Conservation (phyloP, 2,329 filamentous ascomycete species). For the Xylaria sp. region DNA sequence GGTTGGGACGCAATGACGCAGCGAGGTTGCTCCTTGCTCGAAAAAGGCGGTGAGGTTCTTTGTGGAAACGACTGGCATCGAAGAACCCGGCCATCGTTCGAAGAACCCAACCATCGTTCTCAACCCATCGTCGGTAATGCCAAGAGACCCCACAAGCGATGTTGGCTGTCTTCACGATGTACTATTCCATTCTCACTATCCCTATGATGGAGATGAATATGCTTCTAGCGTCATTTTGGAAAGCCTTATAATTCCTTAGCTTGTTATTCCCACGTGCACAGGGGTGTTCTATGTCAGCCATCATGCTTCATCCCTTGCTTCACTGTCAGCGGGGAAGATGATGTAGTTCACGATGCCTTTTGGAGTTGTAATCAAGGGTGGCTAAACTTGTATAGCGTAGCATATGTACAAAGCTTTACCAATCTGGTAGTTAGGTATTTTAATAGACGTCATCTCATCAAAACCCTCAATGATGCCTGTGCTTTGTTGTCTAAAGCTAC, state of each 20-base stretch:
- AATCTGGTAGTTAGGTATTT: not conserved
- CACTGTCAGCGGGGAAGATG: not conserved
- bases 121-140: constrained; percentile 18
- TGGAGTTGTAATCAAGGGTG: not conserved
- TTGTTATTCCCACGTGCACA: not conserved
- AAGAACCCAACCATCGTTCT: constrained; percentile 18
- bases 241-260: not conserved
- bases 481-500: constrained; percentile 8
- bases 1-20: constrained; percentile 32
- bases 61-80: constrained; percentile 2
- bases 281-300: not conserved
- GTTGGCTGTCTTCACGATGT: constrained; percentile 11
- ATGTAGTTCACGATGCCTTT: constrained; percentile 12
- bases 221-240: constrained; percentile 2
- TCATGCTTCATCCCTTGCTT: not conserved
- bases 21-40: constrained; percentile 27
- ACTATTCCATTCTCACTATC: not conserved
- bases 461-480: not conserved
- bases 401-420: not conserved
- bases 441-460: not conserved
- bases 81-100: constrained; percentile 7
- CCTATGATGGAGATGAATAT: constrained; percentile 10
- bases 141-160: constrained; percentile 18
- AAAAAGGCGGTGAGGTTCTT: constrained; percentile 38
- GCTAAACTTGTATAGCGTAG: not conserved